Evolutionary conservation across 106 monocot genomes (phyloP).

Genomic region (Allium fistulosum): DNA sequence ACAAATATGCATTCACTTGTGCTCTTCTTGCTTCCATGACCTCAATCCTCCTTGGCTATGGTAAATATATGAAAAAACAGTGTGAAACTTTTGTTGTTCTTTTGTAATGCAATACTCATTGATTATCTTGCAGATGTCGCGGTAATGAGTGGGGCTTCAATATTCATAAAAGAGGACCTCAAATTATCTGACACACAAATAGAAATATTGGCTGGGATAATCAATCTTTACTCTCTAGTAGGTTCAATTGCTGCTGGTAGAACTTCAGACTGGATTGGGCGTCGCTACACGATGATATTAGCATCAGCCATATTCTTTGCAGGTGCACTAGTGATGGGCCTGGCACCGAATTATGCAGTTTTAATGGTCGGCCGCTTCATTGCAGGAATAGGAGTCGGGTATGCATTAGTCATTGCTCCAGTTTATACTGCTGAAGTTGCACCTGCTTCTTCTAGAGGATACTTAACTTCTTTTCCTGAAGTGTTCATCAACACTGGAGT

Average conservation of each 20-base stretch:
- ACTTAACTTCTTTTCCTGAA: slow-evolving; percentile 32
- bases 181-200: slow-evolving; percentile 23
- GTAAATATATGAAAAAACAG: slow-evolving; percentile 5
- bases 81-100: neutral
- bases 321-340: slow-evolving; percentile 35
- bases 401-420: slow-evolving; percentile 9
- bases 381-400: slow-evolving; percentile 25
- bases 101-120: neutral
- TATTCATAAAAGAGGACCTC: slow-evolving; percentile 36
- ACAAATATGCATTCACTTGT: slow-evolving; percentile 34
- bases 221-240: slow-evolving; percentile 29
- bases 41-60: slow-evolving; percentile 43
- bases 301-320: slow-evolving; percentile 30
- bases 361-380: slow-evolving; percentile 42
- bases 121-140: slow-evolving; percentile 18
- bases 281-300: slow-evolving; percentile 33
- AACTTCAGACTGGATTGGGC: slow-evolving; percentile 33
- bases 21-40: slow-evolving; percentile 51
- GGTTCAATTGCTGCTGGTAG: slow-evolving; percentile 35
- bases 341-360: slow-evolving; percentile 26
- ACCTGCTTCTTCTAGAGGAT: slow-evolving; percentile 21
- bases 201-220: slow-evolving; percentile 27
- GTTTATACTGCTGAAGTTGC: slow-evolving; percentile 33
- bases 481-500: slow-evolving; percentile 31
- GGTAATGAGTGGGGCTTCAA: slow-evolving; percentile 32